Evolutionary conservation across 768 basidiomycete genomes (phyloP).

Genomic region (Tricholoma sp.): DNA sequence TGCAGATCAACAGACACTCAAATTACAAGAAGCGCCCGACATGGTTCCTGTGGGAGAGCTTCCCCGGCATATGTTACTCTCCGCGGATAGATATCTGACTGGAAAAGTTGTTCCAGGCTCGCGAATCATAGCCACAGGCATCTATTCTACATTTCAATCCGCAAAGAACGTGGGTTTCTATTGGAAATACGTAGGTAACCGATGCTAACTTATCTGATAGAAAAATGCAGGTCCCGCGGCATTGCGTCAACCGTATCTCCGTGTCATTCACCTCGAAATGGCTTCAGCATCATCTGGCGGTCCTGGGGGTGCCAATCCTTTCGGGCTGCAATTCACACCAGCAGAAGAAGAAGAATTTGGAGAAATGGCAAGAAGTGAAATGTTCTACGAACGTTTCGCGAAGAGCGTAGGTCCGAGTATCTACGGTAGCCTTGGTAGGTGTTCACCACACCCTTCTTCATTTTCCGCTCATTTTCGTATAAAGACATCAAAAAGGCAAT

Average conservation of each 20-base stretch:
- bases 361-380: constrained; percentile 83
- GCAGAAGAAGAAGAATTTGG: constrained; percentile 98
- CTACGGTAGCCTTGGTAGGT: constrained; percentile 83
- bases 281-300: constrained; percentile 73
- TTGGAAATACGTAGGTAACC: neutral
- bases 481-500: constrained; percentile 98
- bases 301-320: constrained; percentile 66
- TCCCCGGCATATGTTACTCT: constrained; percentile 91
- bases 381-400: constrained; percentile 91
- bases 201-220: constrained; percentile 28
- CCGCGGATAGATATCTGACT: constrained; percentile 85
- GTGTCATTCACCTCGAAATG: constrained; percentile 87
- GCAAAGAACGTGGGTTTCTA: constrained; percentile 63
- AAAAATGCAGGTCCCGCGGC: constrained; percentile 84
- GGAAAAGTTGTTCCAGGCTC: constrained; percentile 94
- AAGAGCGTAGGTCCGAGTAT: constrained; percentile 96
- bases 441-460: constrained; percentile 7
- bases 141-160: constrained; percentile 94
- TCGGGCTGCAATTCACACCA: constrained; percentile 84
- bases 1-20: constrained; percentile 93
- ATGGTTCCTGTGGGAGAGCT: constrained; percentile 99
- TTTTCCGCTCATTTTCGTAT: constrained; percentile 7
- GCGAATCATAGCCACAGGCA: constrained; percentile 91
- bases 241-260: constrained; percentile 90
- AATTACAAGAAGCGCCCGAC: constrained; percentile 97